Base-by-base conservation (phyloP, 306 rosid genomes). In the Chamaecrista fasciculata region DNA sequence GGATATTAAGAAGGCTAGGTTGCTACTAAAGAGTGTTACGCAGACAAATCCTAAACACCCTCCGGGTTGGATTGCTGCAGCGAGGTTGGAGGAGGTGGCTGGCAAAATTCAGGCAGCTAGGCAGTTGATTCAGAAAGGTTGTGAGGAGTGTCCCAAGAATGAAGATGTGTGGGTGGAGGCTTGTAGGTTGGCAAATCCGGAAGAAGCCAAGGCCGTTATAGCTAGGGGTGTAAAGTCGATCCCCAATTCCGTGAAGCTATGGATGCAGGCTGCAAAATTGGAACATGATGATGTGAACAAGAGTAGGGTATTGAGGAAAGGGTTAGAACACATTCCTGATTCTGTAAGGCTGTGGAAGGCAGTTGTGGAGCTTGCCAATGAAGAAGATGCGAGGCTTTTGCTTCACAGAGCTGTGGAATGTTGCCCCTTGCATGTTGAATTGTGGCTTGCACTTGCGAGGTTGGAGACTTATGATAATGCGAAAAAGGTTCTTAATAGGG, bases 131-230 rank as follows among this genome's bases (percentile, higher is more conserved):
- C 81, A 85, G 77, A 84, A 64, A 81, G 97, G 96, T 28, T 92
- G 97, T 67, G 97, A 92, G 65, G 95, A 89, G 77, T 92, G 97
- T 77, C 95, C 95, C 28, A 85, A 81, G 79, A 92, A 81, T 53
- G 96, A 92, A 76, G 97, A 92, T 63, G 94, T 92, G 49, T 92
- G 97, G 97, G 57, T 92, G 57, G 97, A 92, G 86, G 97, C 95
- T 7, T 87, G 96, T 82, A 78, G 97, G 82, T 61, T 92, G 53
- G 82, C 97, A 0, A 91, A 85, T 73, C 96, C 97, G 0, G 95
- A 87, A 8, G 97, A 89, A 51, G 97, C 97, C 0, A 91, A 91
- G 77, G 91, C 96, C 2, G 90, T 89, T 43, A 91, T 91, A 28
- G 96, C 97, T 6, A 78, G 37, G 59, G 97, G 96, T 31, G 97